These are phyloP conservation scores for Mortierella sp. DNA, from an alignment of 371 early-diverging fungal genomes.

Conservation along the genomic window DNA sequence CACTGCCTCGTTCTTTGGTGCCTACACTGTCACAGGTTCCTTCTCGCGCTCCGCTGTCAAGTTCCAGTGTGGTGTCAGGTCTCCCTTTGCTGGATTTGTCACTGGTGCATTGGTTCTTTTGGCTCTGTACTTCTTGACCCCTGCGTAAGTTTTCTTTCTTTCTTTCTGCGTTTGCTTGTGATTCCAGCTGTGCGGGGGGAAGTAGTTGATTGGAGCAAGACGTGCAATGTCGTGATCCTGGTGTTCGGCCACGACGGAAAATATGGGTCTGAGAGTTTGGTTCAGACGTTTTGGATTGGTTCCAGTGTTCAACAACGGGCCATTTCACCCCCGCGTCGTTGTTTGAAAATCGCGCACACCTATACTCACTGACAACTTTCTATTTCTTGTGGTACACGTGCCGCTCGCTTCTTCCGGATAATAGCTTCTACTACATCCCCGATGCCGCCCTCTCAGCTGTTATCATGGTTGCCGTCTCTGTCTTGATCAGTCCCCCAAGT, in stretches of 20 bases:
- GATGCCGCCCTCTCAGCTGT: constrained; percentile 80
- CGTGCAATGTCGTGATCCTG: too few relatives aligned
- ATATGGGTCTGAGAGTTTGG: too few relatives aligned
- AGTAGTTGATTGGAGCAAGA: too few relatives aligned
- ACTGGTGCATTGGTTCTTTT: constrained; percentile 81
- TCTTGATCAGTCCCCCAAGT: constrained; percentile 64
- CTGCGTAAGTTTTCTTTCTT: constrained; percentile 55
- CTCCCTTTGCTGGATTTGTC: constrained; percentile 80
- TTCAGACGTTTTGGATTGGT: too few relatives aligned
- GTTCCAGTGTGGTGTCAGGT: constrained; percentile 60
- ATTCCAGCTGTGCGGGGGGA: too few relatives aligned
- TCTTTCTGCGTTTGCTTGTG: neutral
- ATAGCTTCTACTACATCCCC: constrained; percentile 82
- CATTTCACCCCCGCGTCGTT: too few relatives aligned
- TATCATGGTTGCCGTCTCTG: constrained; percentile 76
- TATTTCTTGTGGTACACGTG: neutral
- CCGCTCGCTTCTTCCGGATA: too few relatives aligned
- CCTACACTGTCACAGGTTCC: constrained; percentile 86
- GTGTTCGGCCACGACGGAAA: too few relatives aligned
- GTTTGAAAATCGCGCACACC: too few relatives aligned
- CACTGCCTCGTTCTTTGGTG: constrained; percentile 82
- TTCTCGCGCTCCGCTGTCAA: constrained; percentile 89
- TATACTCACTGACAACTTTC: neutral
- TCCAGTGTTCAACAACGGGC: too few relatives aligned
- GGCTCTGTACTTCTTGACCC: constrained; percentile 79